A percentile compares a stretch with the other conserved stretches of the same genome.
phyloP scores from a whole-genome alignment of 257 asterid genomes.

The Solanum gracilifrons region DNA sequence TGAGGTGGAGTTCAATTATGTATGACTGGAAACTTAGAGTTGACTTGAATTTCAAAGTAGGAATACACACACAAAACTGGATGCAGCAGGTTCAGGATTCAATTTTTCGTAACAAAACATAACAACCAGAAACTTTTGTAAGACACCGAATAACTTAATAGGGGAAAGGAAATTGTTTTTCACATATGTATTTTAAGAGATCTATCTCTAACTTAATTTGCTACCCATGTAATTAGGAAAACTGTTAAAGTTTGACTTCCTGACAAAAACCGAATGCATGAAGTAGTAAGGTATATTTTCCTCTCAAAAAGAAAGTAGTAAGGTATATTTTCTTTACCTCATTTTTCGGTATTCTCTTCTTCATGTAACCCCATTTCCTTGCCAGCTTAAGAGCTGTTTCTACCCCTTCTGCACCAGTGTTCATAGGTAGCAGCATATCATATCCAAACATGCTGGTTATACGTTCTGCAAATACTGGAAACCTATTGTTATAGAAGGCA shows the following conservation, averaged over 20 bases:
- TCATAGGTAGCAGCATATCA: conserved; percentile 94
- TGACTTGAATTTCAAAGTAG: not conserved
- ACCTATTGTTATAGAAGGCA: conserved; percentile 77
- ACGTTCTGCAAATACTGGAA: conserved; percentile 72
- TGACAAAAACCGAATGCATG: not conserved
- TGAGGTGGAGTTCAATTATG: not conserved
- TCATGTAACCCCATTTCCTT: conserved; percentile 84
- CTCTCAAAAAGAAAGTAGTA: not conserved
- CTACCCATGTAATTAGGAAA: not conserved
- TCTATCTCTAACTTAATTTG: not conserved
- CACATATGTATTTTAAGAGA: not conserved
- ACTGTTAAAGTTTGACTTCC: not conserved
- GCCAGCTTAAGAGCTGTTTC: conserved; percentile 94
- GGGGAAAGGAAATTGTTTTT: not conserved
- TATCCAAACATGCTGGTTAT: conserved; percentile 77
- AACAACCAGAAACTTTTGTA: not conserved
- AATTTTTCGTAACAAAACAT: not conserved
- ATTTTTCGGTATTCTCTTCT: conserved; percentile 72
- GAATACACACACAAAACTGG: not conserved
- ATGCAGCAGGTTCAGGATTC: not conserved
- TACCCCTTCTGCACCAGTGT: conserved; percentile 98
- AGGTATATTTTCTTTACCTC: conserved; percentile 35
- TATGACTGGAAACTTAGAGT: not conserved
- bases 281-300: not conserved
- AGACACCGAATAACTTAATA: not conserved